Evolutionary conservation across 805 yeast species (phyloP), one percentile per base, ranked within the genome.

Genomic region (Candida alai): DNA sequence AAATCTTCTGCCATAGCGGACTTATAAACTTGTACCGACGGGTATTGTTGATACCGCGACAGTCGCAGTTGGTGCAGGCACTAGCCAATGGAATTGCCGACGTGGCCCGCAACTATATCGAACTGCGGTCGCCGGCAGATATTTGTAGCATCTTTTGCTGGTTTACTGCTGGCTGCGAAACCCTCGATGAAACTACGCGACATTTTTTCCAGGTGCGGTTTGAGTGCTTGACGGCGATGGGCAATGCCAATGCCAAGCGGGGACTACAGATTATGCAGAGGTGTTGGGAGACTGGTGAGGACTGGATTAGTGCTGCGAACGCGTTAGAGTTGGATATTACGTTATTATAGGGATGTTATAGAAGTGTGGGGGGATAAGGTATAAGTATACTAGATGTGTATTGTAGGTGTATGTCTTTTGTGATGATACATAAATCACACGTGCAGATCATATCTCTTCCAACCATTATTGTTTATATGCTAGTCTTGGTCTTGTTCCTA

Each of bases 131-230:
- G 2, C 66, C 76, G 0, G 75, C 77, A 4, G 80, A 77, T 37
- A 56, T 76, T 4, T 76, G 83, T 48, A 54, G 76, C 32, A 60
- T 76, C 5, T 73, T 78, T 37, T 75, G 79, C 13, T 54, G 70
- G 4, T 75, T 78, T 41, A 65, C 78, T 19, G 75, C 78, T 15
- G 85, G 76, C 13, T 74, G 81, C 51, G 85, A 79, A 43, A 65
- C 72, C 6, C 41, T 60, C 10, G 65, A 72, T 36, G 51, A 52
- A 1, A 43, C 44, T 2, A 46, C 54, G 35, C 49, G 74, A 19
- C 43, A 48, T n/a, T 54, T 65, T 17, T 70, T 68, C 40, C 40
- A 53, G 16, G 44, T 50, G 9, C 57, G 80, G 24, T 59, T 78
- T 44, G 42, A 51, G 4, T 53, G 49, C 10, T 60, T 78, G 47